phyloP scores from a whole-genome alignment of 331 rosid genomes.

The Spiraea crenata region DNA sequence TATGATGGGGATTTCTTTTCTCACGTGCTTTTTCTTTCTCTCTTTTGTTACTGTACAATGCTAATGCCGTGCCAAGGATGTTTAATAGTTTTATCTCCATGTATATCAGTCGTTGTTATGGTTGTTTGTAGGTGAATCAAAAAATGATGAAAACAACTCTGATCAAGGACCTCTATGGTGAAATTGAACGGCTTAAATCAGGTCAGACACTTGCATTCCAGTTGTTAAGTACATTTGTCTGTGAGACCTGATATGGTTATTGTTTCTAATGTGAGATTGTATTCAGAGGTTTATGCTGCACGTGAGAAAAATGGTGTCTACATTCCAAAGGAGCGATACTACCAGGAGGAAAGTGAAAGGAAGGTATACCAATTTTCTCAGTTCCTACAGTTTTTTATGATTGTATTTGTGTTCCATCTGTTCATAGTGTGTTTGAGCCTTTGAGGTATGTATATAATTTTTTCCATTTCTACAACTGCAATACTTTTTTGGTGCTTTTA shows the following conservation, averaged over 20 bases:
- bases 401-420: background rate
- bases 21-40: background rate
- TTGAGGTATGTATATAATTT: background rate
- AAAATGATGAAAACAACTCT: conserved; percentile 91
- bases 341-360: conserved; percentile 79
- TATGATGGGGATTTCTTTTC: background rate
- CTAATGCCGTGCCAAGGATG: background rate
- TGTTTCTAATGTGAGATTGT: conserved; percentile 18
- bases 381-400: background rate
- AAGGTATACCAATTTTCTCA: conserved; percentile 41
- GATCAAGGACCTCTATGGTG: conserved; percentile 90
- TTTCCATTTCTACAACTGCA: background rate
- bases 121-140: conserved; percentile 63
- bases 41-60: background rate
- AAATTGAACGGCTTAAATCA: conserved; percentile 85
- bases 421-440: background rate
- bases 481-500: background rate
- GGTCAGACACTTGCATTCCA: conserved; percentile 45
- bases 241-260: background rate
- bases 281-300: conserved; percentile 79
- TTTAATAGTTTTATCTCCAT: background rate
- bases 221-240: conserved; percentile 10
- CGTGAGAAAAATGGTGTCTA: conserved; percentile 90
- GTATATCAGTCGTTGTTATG: background rate
- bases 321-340: conserved; percentile 81